Percentiles rank a stretch among this genome's conserved stretches.
phyloP scores from a whole-genome alignment of 2,329 filamentous ascomycete genomes.

The Penicillium carneum region DNA sequence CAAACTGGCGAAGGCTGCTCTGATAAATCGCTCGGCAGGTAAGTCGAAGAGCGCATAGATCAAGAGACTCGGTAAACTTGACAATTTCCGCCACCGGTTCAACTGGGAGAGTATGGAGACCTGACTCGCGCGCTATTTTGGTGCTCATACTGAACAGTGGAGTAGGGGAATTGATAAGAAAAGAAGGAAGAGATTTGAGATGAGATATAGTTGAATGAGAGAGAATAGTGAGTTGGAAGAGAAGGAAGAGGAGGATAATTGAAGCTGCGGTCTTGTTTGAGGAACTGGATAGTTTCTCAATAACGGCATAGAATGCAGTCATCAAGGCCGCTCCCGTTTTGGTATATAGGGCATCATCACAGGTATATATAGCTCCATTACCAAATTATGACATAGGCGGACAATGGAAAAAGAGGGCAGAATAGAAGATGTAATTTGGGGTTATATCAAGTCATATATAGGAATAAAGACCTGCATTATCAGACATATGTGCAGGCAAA shows the following conservation, averaged over 20 bases:
- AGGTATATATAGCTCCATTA: background rate
- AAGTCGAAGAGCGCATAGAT: background rate
- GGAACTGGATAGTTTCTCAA: background rate
- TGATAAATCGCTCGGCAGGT: slow-evolving; percentile 2
- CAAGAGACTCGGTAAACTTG: background rate
- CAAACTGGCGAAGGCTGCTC: background rate
- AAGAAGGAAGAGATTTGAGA: background rate
- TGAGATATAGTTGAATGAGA: background rate
- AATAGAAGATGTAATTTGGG: background rate
- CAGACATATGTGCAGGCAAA: background rate
- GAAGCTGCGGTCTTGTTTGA: background rate
- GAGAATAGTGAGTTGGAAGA: background rate
- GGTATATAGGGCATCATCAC: background rate
- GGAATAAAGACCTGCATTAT: background rate
- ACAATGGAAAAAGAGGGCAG: background rate
- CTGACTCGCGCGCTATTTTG: background rate
- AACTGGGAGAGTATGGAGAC: background rate
- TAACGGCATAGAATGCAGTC: background rate
- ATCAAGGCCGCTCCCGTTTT: background rate
- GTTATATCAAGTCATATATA: background rate
- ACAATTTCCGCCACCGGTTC: background rate
- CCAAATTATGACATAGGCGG: background rate
- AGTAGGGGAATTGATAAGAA: background rate
- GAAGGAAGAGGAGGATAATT: background rate
- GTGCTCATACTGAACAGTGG: background rate